Base-by-base conservation (phyloP, 495 filamentous ascomycete species). In the Daldinia loculata region DNA sequence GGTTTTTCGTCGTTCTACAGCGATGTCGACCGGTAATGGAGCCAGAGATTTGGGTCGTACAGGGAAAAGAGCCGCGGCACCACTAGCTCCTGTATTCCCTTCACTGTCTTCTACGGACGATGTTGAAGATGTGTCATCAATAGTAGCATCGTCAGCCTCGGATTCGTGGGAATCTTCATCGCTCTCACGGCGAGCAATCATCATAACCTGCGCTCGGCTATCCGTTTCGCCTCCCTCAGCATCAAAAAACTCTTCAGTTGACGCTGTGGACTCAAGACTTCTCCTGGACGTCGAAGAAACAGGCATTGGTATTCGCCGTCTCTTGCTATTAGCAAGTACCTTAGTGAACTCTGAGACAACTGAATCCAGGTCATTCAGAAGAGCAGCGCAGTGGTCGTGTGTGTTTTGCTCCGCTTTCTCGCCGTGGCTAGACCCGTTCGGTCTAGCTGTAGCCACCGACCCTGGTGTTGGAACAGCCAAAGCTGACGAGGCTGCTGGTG, bases 211-310 rank as follows among this genome's bases (percentile, higher is more conserved):
- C 45, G 91, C 89, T n/a, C 80, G 78, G 24, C 52, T 69, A 27
- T 85, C 84, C 6, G 51, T 69, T 26, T 86, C 89, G 7, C 89
- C 92, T 50, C 90, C 92, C 58, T 89, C 87, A 1, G 95, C 95
- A 75, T 99, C 95, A 69, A 97, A 99, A 80, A 97, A 99, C 75
- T 99, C 96, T 32, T 95, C 91, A 1, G 89, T 87, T 7, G 90
- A 87, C 56, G 90, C 86, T 3, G 82, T 80, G 8, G 93, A 94
- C 71, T 98, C 95, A 39, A 94, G 86, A 78, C 93, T 97, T 61
- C 82, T 82, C 63, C 95, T 89, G 9, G 92, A 87, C 9, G 81
- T 80, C 3, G 84, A 62, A 4, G 87, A 78, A 6, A 78, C 63
- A 4, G 84, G 79, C 30, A 79, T 75, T 5, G 89, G 87, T 38